Percentiles rank a stretch among this genome's conserved stretches.
phyloP scores from a whole-genome alignment of 1,284 basidiomycete species.

The Ceratobasidium papillatum region DNA sequence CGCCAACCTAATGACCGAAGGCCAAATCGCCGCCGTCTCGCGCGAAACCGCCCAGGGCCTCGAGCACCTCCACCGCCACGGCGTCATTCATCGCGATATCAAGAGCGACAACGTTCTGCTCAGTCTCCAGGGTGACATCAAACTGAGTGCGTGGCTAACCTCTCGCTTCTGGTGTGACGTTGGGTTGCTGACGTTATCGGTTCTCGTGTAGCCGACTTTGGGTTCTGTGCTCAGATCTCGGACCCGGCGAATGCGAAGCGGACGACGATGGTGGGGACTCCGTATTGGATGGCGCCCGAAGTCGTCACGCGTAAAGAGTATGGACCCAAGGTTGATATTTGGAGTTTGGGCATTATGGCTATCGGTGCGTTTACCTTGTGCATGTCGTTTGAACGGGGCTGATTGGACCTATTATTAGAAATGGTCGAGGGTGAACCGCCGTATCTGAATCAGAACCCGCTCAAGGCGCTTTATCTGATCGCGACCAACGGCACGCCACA shows the following conservation, averaged over 20 bases:
- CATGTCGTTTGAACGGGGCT: background rate
- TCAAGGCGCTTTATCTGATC: slow-evolving; percentile 95
- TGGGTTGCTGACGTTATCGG: background rate
- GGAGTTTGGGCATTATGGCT: slow-evolving; percentile 98
- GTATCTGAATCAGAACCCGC: slow-evolving; percentile 95
- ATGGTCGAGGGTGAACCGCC: slow-evolving; percentile 99
- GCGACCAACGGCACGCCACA: slow-evolving; percentile 98
- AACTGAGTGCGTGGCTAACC: slow-evolving; percentile 58
- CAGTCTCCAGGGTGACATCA: slow-evolving; percentile 65
- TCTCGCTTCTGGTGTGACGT: background rate
- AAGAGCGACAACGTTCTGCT: slow-evolving; percentile 68
- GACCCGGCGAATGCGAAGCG: slow-evolving; percentile 90
- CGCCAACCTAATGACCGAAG: slow-evolving; percentile 91
- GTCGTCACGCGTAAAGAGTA: slow-evolving; percentile 99
- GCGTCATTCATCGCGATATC: slow-evolving; percentile 70
- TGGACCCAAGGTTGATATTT: slow-evolving; percentile 98
- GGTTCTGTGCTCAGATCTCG: slow-evolving; percentile 97
- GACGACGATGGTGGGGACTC: slow-evolving; percentile 99
- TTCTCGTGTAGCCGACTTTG: slow-evolving; percentile 86
- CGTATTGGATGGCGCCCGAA: slow-evolving; percentile 99
- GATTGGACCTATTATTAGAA: slow-evolving; percentile 65
- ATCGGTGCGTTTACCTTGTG: slow-evolving; percentile 70
- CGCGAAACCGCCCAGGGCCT: slow-evolving; percentile 63
- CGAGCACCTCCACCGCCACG: slow-evolving; percentile 64
- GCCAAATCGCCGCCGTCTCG: slow-evolving; percentile 66